Conservation (phyloP, 768 basidiomycete genomes). For the Rubroboletus pulcherrimus region DNA sequence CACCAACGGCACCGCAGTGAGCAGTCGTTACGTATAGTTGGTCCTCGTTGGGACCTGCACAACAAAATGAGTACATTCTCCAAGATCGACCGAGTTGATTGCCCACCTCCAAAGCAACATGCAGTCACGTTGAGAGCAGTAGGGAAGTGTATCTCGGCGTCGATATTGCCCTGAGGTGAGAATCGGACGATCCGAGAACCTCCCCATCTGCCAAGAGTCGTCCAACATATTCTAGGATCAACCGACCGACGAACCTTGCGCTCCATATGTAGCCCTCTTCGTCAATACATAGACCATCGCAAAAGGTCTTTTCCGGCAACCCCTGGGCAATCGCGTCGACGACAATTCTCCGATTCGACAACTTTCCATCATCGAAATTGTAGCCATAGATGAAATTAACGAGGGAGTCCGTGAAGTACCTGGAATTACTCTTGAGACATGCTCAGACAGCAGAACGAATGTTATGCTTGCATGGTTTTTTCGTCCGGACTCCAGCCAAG, state of each 20-base stretch:
- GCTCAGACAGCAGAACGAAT: slow-evolving; percentile 3
- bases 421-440: slow-evolving; percentile 24
- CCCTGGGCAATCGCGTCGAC: slow-evolving; percentile 56
- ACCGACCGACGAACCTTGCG: slow-evolving; percentile 40
- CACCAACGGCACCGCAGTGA: slow-evolving; percentile 58
- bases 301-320: slow-evolving; percentile 47
- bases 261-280: slow-evolving; percentile 63
- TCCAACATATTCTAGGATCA: neutral
- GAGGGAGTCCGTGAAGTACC: slow-evolving; percentile 69
- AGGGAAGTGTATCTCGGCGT: slow-evolving; percentile 56
- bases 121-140: slow-evolving; percentile 62
- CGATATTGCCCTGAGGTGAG: slow-evolving; percentile 48
- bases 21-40: slow-evolving; percentile 53
- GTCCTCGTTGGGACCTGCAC: slow-evolving; percentile 55
- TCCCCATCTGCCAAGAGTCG: slow-evolving; percentile 49
- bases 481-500: slow-evolving; percentile 21
- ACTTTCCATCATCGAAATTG: slow-evolving; percentile 44
- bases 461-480: slow-evolving; percentile 19
- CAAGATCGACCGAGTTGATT: slow-evolving; percentile 2
- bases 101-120: slow-evolving; percentile 56
- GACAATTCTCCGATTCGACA: slow-evolving; percentile 54
- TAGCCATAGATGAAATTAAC: slow-evolving; percentile 66
- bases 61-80: neutral
- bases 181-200: slow-evolving; percentile 58
- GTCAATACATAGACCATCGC: slow-evolving; percentile 67